These are phyloP conservation scores for Cytospora mali DNA, from an alignment of 2,329 filamentous ascomycete genomes.

Conservation along the genomic window DNA sequence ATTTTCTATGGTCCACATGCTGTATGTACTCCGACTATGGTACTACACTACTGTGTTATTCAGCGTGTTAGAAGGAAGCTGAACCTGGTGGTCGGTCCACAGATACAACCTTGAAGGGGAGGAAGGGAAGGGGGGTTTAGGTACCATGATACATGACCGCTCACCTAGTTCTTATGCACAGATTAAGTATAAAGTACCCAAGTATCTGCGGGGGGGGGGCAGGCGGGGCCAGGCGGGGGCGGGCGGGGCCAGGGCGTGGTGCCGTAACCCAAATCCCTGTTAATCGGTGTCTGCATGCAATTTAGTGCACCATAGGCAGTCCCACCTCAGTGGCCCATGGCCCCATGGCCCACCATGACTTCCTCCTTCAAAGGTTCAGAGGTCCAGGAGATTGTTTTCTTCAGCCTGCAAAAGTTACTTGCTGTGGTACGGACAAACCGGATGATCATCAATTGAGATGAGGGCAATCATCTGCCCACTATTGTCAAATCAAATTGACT, in stretches of 20 bases:
- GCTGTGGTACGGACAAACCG: neutral
- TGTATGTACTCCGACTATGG: too few relatives aligned
- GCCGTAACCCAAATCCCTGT: neutral
- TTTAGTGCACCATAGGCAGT: neutral
- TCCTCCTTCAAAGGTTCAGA: neutral
- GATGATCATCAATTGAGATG: neutral
- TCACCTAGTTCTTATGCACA: neutral
- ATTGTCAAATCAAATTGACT: neutral
- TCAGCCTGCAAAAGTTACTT: too few relatives aligned
- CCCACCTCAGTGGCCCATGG: neutral
- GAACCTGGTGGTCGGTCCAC: neutral
- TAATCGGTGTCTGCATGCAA: neutral
- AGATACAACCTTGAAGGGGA: too few relatives aligned
- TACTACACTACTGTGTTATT: too few relatives aligned
- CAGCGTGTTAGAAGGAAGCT: slow-evolving; percentile 20
- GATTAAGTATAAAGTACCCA: neutral
- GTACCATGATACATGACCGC: neutral
- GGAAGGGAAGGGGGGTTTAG: neutral
- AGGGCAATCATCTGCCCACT: neutral
- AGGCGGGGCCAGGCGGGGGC: neutral
- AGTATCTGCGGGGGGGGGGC: neutral
- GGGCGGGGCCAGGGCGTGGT: neutral
- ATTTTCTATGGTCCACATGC: too few relatives aligned
- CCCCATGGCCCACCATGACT: neutral
- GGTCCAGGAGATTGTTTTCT: neutral